phyloP scores from a whole-genome alignment of 306 rosid species.

The Oxytropis ochrocephala region DNA sequence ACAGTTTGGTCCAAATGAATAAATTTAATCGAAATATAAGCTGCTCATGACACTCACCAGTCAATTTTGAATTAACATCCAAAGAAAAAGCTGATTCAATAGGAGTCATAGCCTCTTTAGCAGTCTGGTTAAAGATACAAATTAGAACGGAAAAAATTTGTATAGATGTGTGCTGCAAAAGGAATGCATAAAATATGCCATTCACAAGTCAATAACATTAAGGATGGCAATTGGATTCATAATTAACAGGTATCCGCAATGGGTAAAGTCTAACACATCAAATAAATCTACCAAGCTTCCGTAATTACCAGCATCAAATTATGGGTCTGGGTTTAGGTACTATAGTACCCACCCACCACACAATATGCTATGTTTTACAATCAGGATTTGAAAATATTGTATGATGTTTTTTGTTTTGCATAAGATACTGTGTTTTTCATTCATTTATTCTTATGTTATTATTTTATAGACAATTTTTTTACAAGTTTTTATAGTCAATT shows the following conservation, averaged over 20 bases:
- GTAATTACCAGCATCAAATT: neutral
- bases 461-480: too few species aligned
- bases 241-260: neutral
- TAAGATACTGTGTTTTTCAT: neutral
- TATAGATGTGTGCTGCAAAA: neutral
- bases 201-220: neutral
- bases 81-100: constrained; percentile 92
- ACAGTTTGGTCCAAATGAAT: neutral
- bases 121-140: constrained; percentile 48
- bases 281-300: neutral
- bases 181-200: neutral
- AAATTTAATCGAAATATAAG: neutral
- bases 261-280: neutral
- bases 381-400: neutral
- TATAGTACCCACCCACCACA: neutral
- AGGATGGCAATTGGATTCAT: neutral
- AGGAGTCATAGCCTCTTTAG: constrained; percentile 97
- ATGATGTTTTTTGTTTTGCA: neutral
- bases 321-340: neutral
- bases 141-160: neutral
- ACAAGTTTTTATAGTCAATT: neutral
- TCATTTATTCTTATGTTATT: neutral
- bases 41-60: constrained; percentile 50
- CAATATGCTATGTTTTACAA: neutral
- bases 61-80: constrained; percentile 86